Base-by-base conservation (phyloP, 129 eudicot species). In the Pseudognaphalium luteoalbum region DNA sequence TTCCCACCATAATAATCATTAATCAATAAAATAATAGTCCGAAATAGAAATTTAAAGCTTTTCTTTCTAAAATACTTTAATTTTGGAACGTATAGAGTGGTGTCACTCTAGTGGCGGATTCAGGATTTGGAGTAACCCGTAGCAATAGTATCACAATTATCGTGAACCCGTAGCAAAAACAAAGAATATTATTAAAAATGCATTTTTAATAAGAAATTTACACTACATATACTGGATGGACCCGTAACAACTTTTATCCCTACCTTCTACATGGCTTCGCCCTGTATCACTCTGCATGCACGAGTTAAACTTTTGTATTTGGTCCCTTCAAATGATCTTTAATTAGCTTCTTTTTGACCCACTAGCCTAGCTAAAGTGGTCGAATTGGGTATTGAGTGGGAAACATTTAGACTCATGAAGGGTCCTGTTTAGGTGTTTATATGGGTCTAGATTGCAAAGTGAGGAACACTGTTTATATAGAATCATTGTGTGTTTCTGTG, bases 231-330 rank as follows among this genome's bases (percentile, higher is more conserved):
- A n/a, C n/a, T n/a, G n/a, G n/a, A n/a, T n/a, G n/a, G n/a, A n/a
- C n/a, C n/a, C n/a, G n/a, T n/a, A n/a, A n/a, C n/a, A n/a, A n/a
- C n/a, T n/a, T n/a, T n/a, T n/a, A n/a, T n/a, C n/a, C n/a, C n/a
- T n/a, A n/a, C n/a, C n/a, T n/a, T n/a, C n/a, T n/a, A n/a, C n/a
- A n/a, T n/a, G n/a, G n/a, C n/a, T n/a, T n/a, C n/a, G n/a, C n/a
- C n/a, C n/a, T n/a, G n/a, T n/a, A n/a, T 42, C 74, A 78, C 30
- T 72, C 72, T 73, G 37, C 75, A 80, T 80, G 79, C 79, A 66
- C 21, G 75, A 66, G 6, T 50, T 17, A 41, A 20, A 72, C 74
- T 54, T 71, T 72, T 25, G 47, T 73, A 30, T 58, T 59, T 54
- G 78, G 19, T 61, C 54, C 69, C 44, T 33, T 60, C 30, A 17